Evolutionary conservation across 768 basidiomycete species (phyloP).

Genomic region (Boletus subparvulus): DNA sequence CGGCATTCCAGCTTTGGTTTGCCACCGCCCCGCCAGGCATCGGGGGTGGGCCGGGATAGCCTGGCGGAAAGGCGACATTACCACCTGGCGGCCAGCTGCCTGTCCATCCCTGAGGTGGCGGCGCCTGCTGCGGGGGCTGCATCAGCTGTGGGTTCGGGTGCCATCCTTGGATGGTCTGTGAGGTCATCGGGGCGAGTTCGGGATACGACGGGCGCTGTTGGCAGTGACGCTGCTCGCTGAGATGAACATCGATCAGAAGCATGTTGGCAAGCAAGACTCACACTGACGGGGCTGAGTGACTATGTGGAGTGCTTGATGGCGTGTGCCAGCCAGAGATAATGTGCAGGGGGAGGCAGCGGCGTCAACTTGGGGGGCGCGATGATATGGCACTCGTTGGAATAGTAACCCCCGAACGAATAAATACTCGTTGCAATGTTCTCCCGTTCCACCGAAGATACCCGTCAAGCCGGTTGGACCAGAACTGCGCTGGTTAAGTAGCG

Average conservation of each 20-base stretch:
- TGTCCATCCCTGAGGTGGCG: slow-evolving; percentile 34
- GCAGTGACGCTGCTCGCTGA: not conserved
- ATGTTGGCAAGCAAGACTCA: not conserved
- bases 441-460: slow-evolving; percentile 16
- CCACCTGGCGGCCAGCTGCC: slow-evolving; percentile 38
- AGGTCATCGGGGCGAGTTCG: slow-evolving; percentile 18
- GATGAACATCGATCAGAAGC: slow-evolving; percentile 11
- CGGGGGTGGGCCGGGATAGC: slow-evolving; percentile 52
- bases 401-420: slow-evolving; percentile 3
- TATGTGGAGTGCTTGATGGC: not conserved
- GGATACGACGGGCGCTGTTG: not conserved
- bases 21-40: slow-evolving; percentile 49
- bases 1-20: slow-evolving; percentile 48
- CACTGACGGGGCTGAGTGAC: not conserved
- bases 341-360: not conserved
- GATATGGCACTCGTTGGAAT: not conserved
- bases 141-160: slow-evolving; percentile 35
- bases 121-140: slow-evolving; percentile 25
- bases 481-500: not conserved
- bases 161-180: slow-evolving; percentile 28
- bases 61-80: slow-evolving; percentile 31
- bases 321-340: not conserved
- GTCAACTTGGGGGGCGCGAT: not conserved
- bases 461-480: slow-evolving; percentile 14
- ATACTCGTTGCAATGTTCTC: slow-evolving; percentile 2